phyloP scores from a whole-genome alignment of 176 grass and related monocot genomes.

The Oryza officinalis region DNA sequence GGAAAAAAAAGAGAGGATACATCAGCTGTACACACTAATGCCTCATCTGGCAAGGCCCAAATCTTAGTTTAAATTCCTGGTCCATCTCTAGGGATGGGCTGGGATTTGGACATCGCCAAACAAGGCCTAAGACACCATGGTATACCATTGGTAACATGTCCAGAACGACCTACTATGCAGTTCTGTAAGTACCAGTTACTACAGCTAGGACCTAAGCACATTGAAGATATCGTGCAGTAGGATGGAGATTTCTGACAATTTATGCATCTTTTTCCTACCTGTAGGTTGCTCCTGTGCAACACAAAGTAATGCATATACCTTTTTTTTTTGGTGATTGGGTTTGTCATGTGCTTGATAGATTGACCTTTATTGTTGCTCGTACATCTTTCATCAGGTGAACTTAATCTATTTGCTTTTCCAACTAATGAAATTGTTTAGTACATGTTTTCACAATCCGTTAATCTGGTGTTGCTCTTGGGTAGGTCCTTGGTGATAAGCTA shows the following conservation, averaged over 20 bases:
- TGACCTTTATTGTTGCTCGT: background rate
- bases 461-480: background rate
- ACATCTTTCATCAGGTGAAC: conserved; percentile 28
- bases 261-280: background rate
- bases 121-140: background rate
- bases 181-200: conserved; percentile 15
- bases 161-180: background rate
- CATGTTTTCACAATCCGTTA: background rate
- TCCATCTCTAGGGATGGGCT: background rate
- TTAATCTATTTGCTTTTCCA: background rate
- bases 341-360: conserved; percentile 12
- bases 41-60: background rate
- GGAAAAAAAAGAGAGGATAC: background rate
- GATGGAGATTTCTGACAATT: background rate
- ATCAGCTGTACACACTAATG: background rate
- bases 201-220: background rate
- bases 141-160: conserved; percentile 11
- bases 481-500: background rate
- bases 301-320: background rate
- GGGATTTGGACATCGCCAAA: background rate
- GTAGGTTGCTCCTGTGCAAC: background rate
- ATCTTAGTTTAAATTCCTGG: background rate
- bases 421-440: background rate
- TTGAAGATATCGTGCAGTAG: background rate
- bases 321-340: conserved; percentile 6